Conservation (phyloP, 495 filamentous ascomycete species). For the Aspergillus wentii region DNA sequence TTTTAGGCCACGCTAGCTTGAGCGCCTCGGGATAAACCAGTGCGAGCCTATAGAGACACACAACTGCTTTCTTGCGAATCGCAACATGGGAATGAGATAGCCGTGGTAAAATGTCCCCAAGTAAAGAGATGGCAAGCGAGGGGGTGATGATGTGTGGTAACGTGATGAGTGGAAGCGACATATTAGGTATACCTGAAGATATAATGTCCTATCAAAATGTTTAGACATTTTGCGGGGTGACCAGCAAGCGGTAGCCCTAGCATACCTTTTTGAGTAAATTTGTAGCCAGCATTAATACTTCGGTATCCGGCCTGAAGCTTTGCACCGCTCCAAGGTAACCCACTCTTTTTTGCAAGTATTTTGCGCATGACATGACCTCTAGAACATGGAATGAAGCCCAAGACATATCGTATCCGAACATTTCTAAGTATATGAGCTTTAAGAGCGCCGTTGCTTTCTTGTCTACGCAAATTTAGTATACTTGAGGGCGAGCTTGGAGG, state of each 20-base stretch:
- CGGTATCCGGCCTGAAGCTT: slow-evolving; percentile 91
- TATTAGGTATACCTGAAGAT: slow-evolving; percentile 65
- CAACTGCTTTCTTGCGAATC: slow-evolving; percentile 91
- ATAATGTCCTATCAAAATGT: slow-evolving; percentile 62
- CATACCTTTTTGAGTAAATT: slow-evolving; percentile 91
- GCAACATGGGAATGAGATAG: slow-evolving; percentile 76
- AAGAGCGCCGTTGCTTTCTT: slow-evolving; percentile 92
- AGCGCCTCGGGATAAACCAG: slow-evolving; percentile 93
- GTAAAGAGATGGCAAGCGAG: slow-evolving; percentile 80
- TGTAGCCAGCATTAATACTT: slow-evolving; percentile 95
- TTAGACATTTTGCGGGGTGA: slow-evolving; percentile 3
- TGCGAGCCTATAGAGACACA: slow-evolving; percentile 86
- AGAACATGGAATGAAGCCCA: slow-evolving; percentile 98
- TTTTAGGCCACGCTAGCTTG: slow-evolving; percentile 89
- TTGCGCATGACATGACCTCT: slow-evolving; percentile 94
- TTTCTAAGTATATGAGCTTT: slow-evolving; percentile 95
- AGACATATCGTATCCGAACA: slow-evolving; percentile 99
- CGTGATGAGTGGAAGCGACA: slow-evolving; percentile 79
- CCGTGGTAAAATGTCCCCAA: slow-evolving; percentile 80
- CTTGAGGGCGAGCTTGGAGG: background rate
- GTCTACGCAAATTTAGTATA: slow-evolving; percentile 50
- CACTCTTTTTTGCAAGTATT: slow-evolving; percentile 90
- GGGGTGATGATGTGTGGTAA: slow-evolving; percentile 89
- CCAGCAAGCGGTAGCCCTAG: background rate
- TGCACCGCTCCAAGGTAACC: slow-evolving; percentile 96